Evolutionary conservation across 106 monocot species (phyloP), one percentile per base, ranked within the genome.

Genomic region (Dendrobium nobile): DNA sequence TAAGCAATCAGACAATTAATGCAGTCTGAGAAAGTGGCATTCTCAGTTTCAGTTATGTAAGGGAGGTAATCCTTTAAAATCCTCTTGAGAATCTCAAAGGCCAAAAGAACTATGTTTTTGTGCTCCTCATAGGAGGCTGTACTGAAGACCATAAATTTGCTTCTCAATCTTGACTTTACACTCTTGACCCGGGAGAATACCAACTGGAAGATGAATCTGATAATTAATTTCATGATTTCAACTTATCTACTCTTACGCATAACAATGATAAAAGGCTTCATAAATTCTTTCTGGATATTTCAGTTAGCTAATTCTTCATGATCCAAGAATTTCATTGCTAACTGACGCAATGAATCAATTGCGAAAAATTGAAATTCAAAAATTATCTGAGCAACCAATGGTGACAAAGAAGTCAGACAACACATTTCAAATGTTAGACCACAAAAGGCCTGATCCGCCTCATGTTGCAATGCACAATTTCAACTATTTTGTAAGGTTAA

Each of bases 141-240:
- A 59, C 95, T 88, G 85, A 99, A 95, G 27, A 99, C 98, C 98
- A 95, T 99, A 80, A 99, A 99, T 91, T 93, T 95, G 93, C 98
- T 93, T 91, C 95, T 99, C 95, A 95, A 93, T 72, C 92, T 95
- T 33, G 98, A 99, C 80, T 99, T 99, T 19, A 99, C 98, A 84
- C 95, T 85, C 84, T 86, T 93, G 74, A 99, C 98, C 87, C 95
- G 95, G 72, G 92, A 85, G 79, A 99, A 87, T 16, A 99, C 90
- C 98, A 99, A 93, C 80, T 99, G 98, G 70, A 95, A 99, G 80
- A 95, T 88, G 75, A 95, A 99, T 87, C 98, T 87, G 54, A 99
- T 99, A 28, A 99, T 91, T 41, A 99, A 81, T 77, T 99, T 95
- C 79, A 95, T 91, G 31, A 99, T 99, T 80, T 99, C 98, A 77